Evolutionary conservation across 2,329 filamentous ascomycete genomes (phyloP).

Genomic region (Colletotrichum sojae): DNA sequence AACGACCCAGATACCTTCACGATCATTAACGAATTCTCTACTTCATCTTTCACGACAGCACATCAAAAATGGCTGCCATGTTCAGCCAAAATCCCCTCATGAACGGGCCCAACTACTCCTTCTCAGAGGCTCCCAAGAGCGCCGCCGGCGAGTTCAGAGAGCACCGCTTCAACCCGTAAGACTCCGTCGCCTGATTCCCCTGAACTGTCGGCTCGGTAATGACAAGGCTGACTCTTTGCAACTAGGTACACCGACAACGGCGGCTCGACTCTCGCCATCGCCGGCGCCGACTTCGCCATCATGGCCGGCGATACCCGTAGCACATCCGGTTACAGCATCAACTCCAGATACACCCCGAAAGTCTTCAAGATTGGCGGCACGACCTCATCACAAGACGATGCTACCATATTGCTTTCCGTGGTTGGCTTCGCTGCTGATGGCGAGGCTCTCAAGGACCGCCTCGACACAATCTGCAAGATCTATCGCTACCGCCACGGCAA

Average conservation of each 20-base stretch:
- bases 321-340: constrained; percentile 98
- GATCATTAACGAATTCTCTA: constrained; percentile 2
- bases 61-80: constrained; percentile 72
- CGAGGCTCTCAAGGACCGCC: constrained; percentile 90
- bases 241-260: constrained; percentile 96
- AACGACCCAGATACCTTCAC: constrained; percentile 6
- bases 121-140: constrained; percentile 71
- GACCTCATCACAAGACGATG: constrained; percentile 86
- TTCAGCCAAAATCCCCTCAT: constrained; percentile 79
- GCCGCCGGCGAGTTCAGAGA: constrained; percentile 71
- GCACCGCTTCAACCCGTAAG: constrained; percentile 95
- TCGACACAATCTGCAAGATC: constrained; percentile 97
- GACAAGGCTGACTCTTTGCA: constrained; percentile 30
- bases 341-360: constrained; percentile 94
- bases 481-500: constrained; percentile 99
- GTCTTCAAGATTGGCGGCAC: constrained; percentile 97
- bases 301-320: constrained; percentile 97
- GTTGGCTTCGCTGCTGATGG: constrained; percentile 97
- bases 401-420: constrained; percentile 90
- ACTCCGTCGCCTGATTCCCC: constrained; percentile 11
- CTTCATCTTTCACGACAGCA: constrained; percentile 29
- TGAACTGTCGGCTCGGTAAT: constrained; percentile 1
- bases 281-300: constrained; percentile 94
- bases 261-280: constrained; percentile 94
- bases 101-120: constrained; percentile 79